Base-by-base conservation (phyloP, 108 stramenopile species). In the Pseudonitzschia delicatissima region DNA sequence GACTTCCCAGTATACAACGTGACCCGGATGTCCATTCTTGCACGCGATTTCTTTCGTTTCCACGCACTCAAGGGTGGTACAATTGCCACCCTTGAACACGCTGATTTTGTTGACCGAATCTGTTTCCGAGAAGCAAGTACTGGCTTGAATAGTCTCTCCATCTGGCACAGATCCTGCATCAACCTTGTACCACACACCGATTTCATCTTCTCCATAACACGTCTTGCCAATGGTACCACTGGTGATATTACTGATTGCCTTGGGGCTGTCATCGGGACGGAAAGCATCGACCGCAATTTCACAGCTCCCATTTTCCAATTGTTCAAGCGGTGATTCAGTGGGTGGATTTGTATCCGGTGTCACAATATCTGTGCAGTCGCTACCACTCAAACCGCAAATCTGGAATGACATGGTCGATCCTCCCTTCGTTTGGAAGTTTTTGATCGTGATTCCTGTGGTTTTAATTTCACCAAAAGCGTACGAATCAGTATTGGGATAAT, bases 401-500 rank as follows among this genome's bases (percentile, higher is more conserved):
- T 69, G 18, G 48, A 40, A 58, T 23, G 23, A 45, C 42, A 42
- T 34, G 44, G 42, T 37, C 17, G 20, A 33, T 37, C 52, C 50
- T 21, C n/a, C 28, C 47, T 32, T 18, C 36, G 17, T 32, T 15
- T 45, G 45, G 44, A 76, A 60, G 34, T 72, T 60, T 13, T 32
- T 29, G 47, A 78, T 66, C 37, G 64, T 68, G 8, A 77, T 57
- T 26, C 69, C 77, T 27, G 66, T 77, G 28, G 32, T 45, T 12
- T 8, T n/a, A 36, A 68, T 62, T 20, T 18, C 52, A 28, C 76
- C 76, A 17, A 31, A 52, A 3, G 40, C 62, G 32, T 77, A 77
- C 3, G 62, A 64, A 57, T 78, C 77, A 17, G 77, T 78, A 29
- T 78, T 78, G 3, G 77, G 77, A 45, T 65, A 79, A 45, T 28